A percentile compares a stretch with the other conserved stretches of the same genome.
phyloP scores from a whole-genome alignment of 2,329 filamentous ascomycete genomes.

The Boeremia exigua region DNA sequence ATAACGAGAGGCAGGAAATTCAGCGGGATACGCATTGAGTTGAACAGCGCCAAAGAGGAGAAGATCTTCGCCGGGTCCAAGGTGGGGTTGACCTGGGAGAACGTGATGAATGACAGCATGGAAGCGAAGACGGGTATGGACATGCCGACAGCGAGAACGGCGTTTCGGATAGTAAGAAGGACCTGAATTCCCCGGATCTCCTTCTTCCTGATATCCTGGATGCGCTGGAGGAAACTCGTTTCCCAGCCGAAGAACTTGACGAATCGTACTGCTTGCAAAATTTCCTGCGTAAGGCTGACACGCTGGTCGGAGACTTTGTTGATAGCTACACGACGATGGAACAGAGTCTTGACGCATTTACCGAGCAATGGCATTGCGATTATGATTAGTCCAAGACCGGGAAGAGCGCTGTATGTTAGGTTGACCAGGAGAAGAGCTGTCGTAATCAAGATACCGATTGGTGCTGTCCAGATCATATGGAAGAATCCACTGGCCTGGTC shows the following conservation, averaged over 20 bases:
- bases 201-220: conserved; percentile 73
- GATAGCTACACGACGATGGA: conserved; percentile 76
- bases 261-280: conserved; percentile 87
- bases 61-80: conserved; percentile 82
- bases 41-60: conserved; percentile 93
- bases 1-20: conserved; percentile 89
- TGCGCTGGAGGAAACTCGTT: conserved; percentile 77
- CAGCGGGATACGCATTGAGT: conserved; percentile 85
- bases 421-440: conserved; percentile 84
- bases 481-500: conserved; percentile 89
- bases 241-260: conserved; percentile 99
- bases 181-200: conserved; percentile 88
- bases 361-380: conserved; percentile 80
- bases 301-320: conserved; percentile 95
- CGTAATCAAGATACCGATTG: conserved; percentile 78
- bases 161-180: conserved; percentile 81
- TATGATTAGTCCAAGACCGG: conserved; percentile 83
- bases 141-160: conserved; percentile 82
- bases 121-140: conserved; percentile 91
- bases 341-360: conserved; percentile 76
- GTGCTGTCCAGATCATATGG: conserved; percentile 89
- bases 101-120: conserved; percentile 92
- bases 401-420: conserved; percentile 84
- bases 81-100: conserved; percentile 66
- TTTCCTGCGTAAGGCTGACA: conserved; percentile 90